phyloP scores from a whole-genome alignment of 176 grass and related monocot genomes.

The Oryza glaberrima region DNA sequence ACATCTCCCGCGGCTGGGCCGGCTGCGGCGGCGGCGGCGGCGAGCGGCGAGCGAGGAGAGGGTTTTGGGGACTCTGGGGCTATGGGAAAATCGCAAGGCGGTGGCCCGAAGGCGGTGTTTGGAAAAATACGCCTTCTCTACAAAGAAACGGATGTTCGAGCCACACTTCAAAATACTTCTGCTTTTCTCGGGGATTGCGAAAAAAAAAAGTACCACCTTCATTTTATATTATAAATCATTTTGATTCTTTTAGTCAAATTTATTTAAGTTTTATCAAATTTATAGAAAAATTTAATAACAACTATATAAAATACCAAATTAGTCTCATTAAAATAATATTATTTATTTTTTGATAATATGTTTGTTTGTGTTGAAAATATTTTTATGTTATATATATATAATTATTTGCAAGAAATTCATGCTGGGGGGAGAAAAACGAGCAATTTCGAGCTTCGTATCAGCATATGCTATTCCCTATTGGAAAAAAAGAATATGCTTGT shows the following conservation, averaged over 20 bases:
- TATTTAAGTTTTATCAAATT: too few species aligned
- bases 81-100: not conserved
- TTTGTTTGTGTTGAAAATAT: too few species aligned
- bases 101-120: not conserved
- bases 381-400: too few species aligned
- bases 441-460: not conserved
- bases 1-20: conserved; percentile 35
- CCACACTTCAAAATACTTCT: not conserved
- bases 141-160: not conserved
- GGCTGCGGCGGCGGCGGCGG: not conserved
- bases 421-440: not conserved
- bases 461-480: not conserved
- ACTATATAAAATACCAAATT: too few species aligned
- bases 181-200: too few species aligned
- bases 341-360: too few species aligned
- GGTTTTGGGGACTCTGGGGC: conserved; percentile 6
- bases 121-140: not conserved
- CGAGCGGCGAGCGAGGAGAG: not conserved
- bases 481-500: not conserved
- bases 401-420: not conserved
- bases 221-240: too few species aligned
- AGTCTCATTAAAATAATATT: too few species aligned
- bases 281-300: too few species aligned
- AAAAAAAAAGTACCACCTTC: too few species aligned
- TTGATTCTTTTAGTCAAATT: too few species aligned